Base-by-base conservation (phyloP, 306 rosid genomes). In the Purshia tridentata region DNA sequence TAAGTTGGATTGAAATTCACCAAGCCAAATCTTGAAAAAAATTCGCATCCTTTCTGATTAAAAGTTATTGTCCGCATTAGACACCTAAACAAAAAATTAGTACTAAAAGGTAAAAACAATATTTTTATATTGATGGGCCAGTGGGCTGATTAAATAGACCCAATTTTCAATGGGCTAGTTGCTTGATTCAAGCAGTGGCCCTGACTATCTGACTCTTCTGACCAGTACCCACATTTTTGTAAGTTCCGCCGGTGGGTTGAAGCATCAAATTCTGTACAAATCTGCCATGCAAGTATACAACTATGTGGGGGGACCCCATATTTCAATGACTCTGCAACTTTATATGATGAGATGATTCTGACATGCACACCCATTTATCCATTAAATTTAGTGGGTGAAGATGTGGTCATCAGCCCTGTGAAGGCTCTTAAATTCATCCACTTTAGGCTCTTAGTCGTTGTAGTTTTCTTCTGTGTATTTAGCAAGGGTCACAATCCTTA, bases 371-470 rank as follows among this genome's bases (percentile, higher is more conserved):
- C 35, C 47, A 39, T 9, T 40, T 10, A 40, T n/a, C 64, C 63
- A 35, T 65, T 55, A 55, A 57, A 56, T 76, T 58, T 20, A 47
- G 67, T 67, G 13, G 74, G 79, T 75, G 64, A 46, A 46, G 8
- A n/a, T 66, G 55, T 16, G 65, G 68, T 56, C 67, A 58, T 22
- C 46, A 15, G 56, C 69, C 8, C 19, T 20, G 41, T 46, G 44
- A 72, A 9, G 57, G 4, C 19, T 75, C 65, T 65, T 65, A 20
- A 56, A 45, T 47, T 58, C 47, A 13, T 41, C 42, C 5, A 44
- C 14, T 35, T 11, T 18, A 45, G 46, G 51, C 23, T 5, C 56
- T 47, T 37, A 58, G 44, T 20, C 11, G 51, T 19, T 8, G 71
- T 45, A 1, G 67, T 40, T 50, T 47, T 46, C 3, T 72, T 29